Base-by-base conservation (phyloP, 805 yeast genomes). In the Cyberlindnera euphorbiae region DNA sequence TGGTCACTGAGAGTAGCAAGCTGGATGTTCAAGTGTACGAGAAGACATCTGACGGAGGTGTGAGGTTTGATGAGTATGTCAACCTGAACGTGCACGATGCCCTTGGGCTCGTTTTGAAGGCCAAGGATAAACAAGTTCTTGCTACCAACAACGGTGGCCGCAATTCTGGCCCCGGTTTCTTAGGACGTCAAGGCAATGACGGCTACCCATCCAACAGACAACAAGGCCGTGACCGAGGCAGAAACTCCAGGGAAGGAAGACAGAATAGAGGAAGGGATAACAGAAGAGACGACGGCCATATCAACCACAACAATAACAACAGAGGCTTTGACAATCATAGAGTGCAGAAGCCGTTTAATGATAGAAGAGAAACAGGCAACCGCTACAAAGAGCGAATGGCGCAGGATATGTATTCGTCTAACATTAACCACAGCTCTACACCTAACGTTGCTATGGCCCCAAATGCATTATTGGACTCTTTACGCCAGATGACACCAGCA, bases 11-110 rank as follows among this genome's bases (percentile, higher is more conserved):
- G 25, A 57, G 64, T n/a, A 56, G 66, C 28, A 65, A 65, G 30
- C 71, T 87, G 16, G 87, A 84, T 50, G 63, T 85, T 11, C 89
- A 82, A 56, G 72, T 82, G 2, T 89, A 82, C 55, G 83, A 83
- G 50, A 70, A 68, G 27, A 72, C 82, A 1, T 59, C 74, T 0
- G 81, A 77, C 49, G 89, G 88, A 7, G 84, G 84, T 12, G 75
- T 85, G 8, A 77, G 77, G 46, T 89, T 82, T 56, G 95, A 87
- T 51, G 96, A 88, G 53, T 88, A 87, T 52, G 70, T 81, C 4
- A 73, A 75, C 31, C 67, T 87, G n/a, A 77, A 79, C 4, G 63
- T 77, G 8, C 75, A 75, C 26, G 81, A 75, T 29, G 89, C 89
- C 0, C 71, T 80, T 11, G 77, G 76, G 32, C 59, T 82, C 15